Evolutionary conservation across 1,284 basidiomycete genomes (phyloP).

Genomic region (Pseudozyma sp.): DNA sequence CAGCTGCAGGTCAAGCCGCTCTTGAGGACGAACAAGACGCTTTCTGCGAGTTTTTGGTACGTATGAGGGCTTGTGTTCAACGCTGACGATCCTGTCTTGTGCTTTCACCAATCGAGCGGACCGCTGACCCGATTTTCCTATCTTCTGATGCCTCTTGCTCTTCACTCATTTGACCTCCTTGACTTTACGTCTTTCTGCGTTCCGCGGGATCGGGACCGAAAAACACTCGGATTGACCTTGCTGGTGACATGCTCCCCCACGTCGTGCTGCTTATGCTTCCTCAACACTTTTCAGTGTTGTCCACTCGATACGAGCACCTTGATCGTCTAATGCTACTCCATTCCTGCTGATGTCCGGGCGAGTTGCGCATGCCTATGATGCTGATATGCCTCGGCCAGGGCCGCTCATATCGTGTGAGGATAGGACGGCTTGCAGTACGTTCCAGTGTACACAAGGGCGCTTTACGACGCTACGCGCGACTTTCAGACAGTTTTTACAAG

Average conservation of each 20-base stretch:
- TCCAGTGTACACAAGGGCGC: too few species aligned
- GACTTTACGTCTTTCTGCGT: too few species aligned
- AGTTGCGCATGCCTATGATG: background rate
- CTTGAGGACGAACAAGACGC: conserved; percentile 53
- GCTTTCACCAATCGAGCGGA: background rate
- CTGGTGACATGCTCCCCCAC: background rate
- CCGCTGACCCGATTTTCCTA: too few species aligned
- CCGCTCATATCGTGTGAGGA: too few species aligned
- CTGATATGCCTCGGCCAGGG: too few species aligned
- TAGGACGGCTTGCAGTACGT: too few species aligned
- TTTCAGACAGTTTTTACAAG: too few species aligned
- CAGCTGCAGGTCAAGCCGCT: conserved; percentile 30
- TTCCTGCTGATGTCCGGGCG: background rate
- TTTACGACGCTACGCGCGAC: too few species aligned
- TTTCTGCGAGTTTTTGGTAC: conserved; percentile 58
- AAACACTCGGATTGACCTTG: too few species aligned
- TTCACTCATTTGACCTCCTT: too few species aligned
- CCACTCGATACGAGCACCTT: conserved; percentile 41
- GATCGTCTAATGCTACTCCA: conserved; percentile 7
- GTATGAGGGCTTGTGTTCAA: conserved; percentile 1
- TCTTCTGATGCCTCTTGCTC: too few species aligned
- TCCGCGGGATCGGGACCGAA: too few species aligned
- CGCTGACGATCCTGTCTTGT: background rate
- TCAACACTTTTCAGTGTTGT: conserved; percentile 31
- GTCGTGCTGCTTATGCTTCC: background rate